Conservation (phyloP, 441 rosid species). For the Adansonia rubrostipa region DNA sequence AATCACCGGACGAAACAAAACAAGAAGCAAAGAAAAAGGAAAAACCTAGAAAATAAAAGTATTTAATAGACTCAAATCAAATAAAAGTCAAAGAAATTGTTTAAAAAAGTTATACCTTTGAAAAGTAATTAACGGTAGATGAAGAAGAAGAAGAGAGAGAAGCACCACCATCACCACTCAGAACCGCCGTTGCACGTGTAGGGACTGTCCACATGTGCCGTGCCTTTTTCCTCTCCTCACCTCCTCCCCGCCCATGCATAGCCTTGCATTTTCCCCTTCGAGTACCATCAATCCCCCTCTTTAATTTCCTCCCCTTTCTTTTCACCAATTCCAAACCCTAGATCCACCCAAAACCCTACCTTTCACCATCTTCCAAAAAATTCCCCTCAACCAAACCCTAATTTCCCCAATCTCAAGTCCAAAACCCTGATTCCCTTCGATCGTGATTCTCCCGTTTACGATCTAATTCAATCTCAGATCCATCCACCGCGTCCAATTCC, state of each 20-base stretch:
- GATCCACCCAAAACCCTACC: conserved; percentile 32
- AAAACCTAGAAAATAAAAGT: background rate
- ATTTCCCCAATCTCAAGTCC: conserved; percentile 22
- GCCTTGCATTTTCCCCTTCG: conserved; percentile 69
- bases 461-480: conserved; percentile 28
- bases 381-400: conserved; percentile 20
- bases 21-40: conserved; percentile 5
- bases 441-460: conserved; percentile 19
- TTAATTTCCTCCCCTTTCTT: background rate
- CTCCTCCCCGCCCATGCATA: conserved; percentile 65
- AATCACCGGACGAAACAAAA: background rate
- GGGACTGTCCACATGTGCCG: conserved; percentile 83
- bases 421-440: conserved; percentile 36
- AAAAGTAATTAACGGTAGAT: conserved; percentile 55
- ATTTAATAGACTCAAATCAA: background rate
- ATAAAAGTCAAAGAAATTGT: background rate
- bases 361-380: conserved; percentile 15
- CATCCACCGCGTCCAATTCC: conserved; percentile 14
- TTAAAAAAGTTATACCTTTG: conserved; percentile 50
- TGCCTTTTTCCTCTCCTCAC: conserved; percentile 50
- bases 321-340: conserved; percentile 18
- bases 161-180: conserved; percentile 49
- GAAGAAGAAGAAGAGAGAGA: conserved; percentile 48
- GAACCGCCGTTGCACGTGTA: conserved; percentile 54
- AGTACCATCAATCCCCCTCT: conserved; percentile 52